phyloP scores from a whole-genome alignment of 169 alveolate genomes.

The Eimeria acervulina region DNA sequence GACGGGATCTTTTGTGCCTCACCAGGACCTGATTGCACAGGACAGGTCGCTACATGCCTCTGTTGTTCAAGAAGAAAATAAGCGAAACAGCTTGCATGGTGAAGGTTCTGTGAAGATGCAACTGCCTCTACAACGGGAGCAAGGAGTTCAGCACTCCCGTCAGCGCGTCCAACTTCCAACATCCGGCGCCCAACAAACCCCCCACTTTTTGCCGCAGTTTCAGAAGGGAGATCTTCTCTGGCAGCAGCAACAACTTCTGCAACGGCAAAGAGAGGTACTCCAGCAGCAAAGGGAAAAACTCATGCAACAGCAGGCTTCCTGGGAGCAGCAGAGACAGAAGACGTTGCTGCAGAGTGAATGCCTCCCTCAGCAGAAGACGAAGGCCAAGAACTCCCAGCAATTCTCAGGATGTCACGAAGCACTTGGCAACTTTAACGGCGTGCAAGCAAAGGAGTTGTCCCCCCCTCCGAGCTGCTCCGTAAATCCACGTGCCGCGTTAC shows the following conservation, averaged over 20 bases:
- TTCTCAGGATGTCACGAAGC: background rate
- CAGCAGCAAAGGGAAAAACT: constrained; percentile 62
- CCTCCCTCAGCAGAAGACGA: background rate
- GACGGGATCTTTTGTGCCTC: background rate
- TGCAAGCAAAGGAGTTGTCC: background rate
- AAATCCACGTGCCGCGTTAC: background rate
- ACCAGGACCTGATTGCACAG: background rate
- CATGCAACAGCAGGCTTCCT: constrained; percentile 60
- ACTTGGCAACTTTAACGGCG: background rate
- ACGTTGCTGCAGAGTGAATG: background rate
- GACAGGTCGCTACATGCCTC: background rate
- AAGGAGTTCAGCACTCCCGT: background rate
- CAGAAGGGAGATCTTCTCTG: constrained; percentile 52
- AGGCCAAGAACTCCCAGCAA: background rate
- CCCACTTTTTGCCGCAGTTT: constrained; percentile 4
- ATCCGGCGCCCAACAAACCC: background rate
- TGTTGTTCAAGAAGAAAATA: background rate
- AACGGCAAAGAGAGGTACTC: constrained; percentile 47
- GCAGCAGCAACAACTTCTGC: constrained; percentile 78
- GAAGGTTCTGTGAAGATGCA: background rate
- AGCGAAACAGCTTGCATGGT: background rate
- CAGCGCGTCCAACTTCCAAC: background rate
- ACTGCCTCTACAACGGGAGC: constrained; percentile 37
- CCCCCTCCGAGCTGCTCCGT: background rate
- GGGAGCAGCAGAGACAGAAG: constrained; percentile 43